phyloP scores from a whole-genome alignment of 176 grass and related monocot species.

The Oryza punctata region DNA sequence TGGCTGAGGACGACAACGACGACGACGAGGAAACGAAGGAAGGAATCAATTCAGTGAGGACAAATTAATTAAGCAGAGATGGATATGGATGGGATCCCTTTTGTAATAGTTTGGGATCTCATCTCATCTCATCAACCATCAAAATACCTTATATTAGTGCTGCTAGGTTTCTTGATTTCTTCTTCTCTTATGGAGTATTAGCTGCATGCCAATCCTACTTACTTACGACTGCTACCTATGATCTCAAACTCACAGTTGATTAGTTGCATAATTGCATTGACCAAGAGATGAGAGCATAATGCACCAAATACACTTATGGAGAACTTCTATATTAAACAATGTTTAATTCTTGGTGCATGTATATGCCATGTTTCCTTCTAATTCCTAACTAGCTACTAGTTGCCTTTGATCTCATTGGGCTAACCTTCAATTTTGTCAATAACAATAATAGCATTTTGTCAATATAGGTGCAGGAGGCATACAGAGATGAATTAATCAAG shows the following conservation, averaged over 20 bases:
- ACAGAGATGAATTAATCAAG: neutral
- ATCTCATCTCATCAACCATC: neutral
- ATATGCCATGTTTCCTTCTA: neutral
- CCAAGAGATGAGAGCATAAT: neutral
- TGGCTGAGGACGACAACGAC: neutral
- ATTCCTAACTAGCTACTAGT: neutral
- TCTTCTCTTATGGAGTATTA: slow-evolving; percentile 18
- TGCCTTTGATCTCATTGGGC: slow-evolving; percentile 18
- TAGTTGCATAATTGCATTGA: slow-evolving; percentile 15
- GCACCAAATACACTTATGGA: slow-evolving; percentile 12
- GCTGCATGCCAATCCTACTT: neutral
- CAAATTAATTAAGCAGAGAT: neutral
- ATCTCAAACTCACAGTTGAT: neutral
- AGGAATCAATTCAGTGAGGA: neutral
- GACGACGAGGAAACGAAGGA: neutral
- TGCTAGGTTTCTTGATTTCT: slow-evolving; percentile 22
- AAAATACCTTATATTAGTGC: neutral
- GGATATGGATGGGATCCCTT: slow-evolving; percentile 11
- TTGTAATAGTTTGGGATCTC: slow-evolving; percentile 26
- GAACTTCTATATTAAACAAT: neutral
- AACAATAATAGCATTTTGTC: neutral
- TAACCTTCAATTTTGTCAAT: neutral
- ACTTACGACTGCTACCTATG: neutral
- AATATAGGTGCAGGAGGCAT: neutral
- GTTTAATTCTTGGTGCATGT: slow-evolving; percentile 1